Evolutionary conservation across 1,139 yeast species (phyloP).

Genomic region (Candida smagusa): DNA sequence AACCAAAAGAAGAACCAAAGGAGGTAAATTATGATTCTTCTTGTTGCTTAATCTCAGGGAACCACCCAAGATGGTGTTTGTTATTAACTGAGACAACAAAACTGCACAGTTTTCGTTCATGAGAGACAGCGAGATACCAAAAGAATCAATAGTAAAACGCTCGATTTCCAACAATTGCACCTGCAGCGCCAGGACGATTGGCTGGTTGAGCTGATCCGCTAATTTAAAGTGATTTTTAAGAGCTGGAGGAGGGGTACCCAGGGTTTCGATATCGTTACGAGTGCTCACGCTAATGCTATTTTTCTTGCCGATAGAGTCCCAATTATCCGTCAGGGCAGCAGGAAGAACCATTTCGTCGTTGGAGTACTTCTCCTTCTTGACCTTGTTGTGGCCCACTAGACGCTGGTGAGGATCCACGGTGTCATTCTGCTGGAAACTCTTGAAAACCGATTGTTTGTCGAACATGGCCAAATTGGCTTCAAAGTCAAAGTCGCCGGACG

Average conservation of each 20-base stretch:
- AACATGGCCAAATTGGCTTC: conserved; percentile 78
- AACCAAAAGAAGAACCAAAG: conserved; percentile 65
- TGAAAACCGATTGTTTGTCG: conserved; percentile 77
- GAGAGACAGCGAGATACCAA: conserved; percentile 46
- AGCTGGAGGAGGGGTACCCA: conserved; percentile 8
- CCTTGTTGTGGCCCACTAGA: conserved; percentile 72
- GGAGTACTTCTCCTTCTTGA: conserved; percentile 49
- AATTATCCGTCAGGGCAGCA: conserved; percentile 44
- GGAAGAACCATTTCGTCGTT: conserved; percentile 73
- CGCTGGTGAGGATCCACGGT: conserved; percentile 57
- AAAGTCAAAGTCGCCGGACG: conserved; percentile 77
- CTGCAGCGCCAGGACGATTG: conserved; percentile 63
- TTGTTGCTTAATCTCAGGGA: conserved; percentile 52
- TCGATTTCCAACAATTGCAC: conserved; percentile 82
- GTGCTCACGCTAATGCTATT: conserved; percentile 5
- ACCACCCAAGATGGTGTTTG: conserved; percentile 64
- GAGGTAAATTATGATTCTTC: conserved; percentile 72
- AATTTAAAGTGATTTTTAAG: conserved; percentile 15
- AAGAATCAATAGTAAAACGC: conserved; percentile 52
- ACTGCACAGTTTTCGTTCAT: conserved; percentile 72
- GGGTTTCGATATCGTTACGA: conserved; percentile 6
- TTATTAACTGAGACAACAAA: conserved; percentile 58
- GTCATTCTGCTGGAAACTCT: conserved; percentile 68
- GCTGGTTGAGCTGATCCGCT: conserved; percentile 20
- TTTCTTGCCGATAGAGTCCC: conserved; percentile 47